phyloP scores from a whole-genome alignment of 768 basidiomycete genomes.

The Grammothele lineata region DNA sequence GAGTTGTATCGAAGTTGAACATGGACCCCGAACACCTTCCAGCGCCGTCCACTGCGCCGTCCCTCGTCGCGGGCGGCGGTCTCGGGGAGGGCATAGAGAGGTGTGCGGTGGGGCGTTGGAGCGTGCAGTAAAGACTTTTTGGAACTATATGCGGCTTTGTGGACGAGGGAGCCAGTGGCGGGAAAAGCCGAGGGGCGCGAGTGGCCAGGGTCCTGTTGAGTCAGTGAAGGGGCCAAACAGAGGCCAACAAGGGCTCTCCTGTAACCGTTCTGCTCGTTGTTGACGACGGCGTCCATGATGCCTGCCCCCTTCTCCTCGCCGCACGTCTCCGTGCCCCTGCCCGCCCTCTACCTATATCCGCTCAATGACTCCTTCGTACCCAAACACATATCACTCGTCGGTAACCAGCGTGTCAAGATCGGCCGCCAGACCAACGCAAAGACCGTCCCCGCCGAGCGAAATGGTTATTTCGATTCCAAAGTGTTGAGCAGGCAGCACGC shows the following conservation, averaged over 20 bases:
- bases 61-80: no score
- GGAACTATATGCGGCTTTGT: neutral
- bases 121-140: neutral
- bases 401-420: constrained; percentile 77
- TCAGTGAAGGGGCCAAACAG: constrained; percentile 14
- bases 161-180: neutral
- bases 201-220: constrained; percentile 3
- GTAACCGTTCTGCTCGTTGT: constrained; percentile 16
- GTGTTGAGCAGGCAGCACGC: constrained; percentile 93
- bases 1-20: no score
- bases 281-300: constrained; percentile 28
- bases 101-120: no score
- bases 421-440: constrained; percentile 95
- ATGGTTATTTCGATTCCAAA: constrained; percentile 97
- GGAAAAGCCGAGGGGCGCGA: constrained; percentile 1
- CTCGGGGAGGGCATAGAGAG: no score
- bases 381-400: constrained; percentile 83
- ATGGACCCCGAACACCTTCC: no score
- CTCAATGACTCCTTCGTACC: constrained; percentile 93
- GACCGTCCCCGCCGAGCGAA: constrained; percentile 87
- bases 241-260: constrained; percentile 17
- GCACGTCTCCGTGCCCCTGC: constrained; percentile 23
- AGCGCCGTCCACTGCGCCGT: no score
- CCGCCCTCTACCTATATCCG: constrained; percentile 62
- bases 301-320: constrained; percentile 25